Conservation (phyloP, 192 early-diverging fungal species). For the Podila epicladia region DNA sequence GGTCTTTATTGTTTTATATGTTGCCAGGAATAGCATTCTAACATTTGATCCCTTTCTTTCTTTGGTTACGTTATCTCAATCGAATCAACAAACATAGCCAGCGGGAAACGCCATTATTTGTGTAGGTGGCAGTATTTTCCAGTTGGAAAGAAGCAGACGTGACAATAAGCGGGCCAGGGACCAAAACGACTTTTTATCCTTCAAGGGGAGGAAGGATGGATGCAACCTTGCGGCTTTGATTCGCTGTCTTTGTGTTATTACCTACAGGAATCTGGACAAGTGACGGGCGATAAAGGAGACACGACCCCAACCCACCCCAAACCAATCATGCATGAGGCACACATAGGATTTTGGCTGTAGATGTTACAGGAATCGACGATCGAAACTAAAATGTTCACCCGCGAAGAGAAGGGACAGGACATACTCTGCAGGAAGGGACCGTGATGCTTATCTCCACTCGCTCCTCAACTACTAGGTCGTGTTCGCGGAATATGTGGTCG, state of each 20-base stretch:
- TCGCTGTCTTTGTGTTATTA: too few species aligned
- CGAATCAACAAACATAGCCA: conserved; percentile 41
- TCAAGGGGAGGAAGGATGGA: too few species aligned
- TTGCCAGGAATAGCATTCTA: conserved; percentile 13
- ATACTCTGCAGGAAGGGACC: too few species aligned
- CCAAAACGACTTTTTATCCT: background rate
- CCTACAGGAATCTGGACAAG: too few species aligned
- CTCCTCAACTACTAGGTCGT: conserved; percentile 52
- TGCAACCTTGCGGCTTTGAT: too few species aligned
- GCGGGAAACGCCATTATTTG: conserved; percentile 81
- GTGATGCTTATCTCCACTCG: background rate
- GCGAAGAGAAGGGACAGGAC: too few species aligned
- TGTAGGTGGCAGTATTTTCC: conserved; percentile 19
- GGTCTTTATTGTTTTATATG: background rate
- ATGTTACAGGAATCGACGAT: too few species aligned
- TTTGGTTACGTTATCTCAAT: background rate
- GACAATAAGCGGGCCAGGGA: background rate
- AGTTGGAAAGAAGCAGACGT: background rate
- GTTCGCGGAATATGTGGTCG: conserved; percentile 79
- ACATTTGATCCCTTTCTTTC: background rate
- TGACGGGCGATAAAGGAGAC: too few species aligned
- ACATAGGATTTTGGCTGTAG: too few species aligned
- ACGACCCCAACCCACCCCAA: too few species aligned
- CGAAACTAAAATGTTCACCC: too few species aligned
- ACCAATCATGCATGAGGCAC: too few species aligned